A percentile compares a stretch with the other conserved stretches of the same genome.
Evolutionary conservation across 352 stramenopile species (phyloP).

Genomic region (Pythium phragmitis): DNA sequence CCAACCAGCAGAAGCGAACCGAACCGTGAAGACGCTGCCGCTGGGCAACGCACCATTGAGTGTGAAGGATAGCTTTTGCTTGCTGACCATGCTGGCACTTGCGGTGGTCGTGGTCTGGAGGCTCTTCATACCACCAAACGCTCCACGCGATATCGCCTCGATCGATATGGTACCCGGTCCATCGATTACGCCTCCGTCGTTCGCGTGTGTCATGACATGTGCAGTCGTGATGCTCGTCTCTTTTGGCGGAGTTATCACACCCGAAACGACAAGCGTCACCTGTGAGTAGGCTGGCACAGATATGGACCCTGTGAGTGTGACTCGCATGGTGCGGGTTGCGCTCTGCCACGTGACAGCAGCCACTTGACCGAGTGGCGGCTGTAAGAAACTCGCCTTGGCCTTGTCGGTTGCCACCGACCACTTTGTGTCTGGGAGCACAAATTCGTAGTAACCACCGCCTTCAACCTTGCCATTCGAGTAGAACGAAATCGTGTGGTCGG

Average conservation of each 20-base stretch:
- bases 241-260: conserved; percentile 53
- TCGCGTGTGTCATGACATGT: conserved; percentile 33
- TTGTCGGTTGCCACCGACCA: conserved; percentile 37
- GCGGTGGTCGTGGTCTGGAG: conserved; percentile 38
- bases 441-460: conserved; percentile 38
- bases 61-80: conserved; percentile 42
- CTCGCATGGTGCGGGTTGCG: conserved; percentile 29
- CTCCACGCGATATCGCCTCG: conserved; percentile 37
- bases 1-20: conserved; percentile 44
- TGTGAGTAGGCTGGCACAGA: conserved; percentile 32
- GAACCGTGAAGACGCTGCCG: conserved; percentile 43
- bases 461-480: conserved; percentile 40
- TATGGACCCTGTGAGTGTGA: conserved; percentile 30
- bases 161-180: conserved; percentile 47
- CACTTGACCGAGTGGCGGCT: conserved; percentile 32
- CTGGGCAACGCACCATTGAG: conserved; percentile 51
- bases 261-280: conserved; percentile 34
- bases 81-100: conserved; percentile 56
- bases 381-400: conserved; percentile 33
- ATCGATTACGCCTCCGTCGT: conserved; percentile 45
- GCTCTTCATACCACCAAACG: conserved; percentile 33
- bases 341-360: conserved; percentile 37
- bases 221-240: conserved; percentile 46
- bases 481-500: conserved; percentile 47
- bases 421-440: conserved; percentile 41